These are phyloP conservation scores for Infundibulicybe gibba DNA, from an alignment of 768 basidiomycete species.

Conservation along the genomic window DNA sequence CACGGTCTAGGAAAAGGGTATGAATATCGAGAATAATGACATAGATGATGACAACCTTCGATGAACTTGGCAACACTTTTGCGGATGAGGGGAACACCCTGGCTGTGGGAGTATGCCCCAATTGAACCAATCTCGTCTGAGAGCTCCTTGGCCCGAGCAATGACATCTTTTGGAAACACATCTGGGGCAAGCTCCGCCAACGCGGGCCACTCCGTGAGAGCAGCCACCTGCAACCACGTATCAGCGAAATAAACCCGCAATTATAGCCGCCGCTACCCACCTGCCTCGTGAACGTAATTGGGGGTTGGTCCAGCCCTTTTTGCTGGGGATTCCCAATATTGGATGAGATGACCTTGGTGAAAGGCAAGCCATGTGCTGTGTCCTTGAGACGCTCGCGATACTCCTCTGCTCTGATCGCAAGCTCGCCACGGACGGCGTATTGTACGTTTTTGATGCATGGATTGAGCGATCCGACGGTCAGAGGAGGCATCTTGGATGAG, in stretches of 20 bases:
- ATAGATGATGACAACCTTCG: slow-evolving; percentile 46
- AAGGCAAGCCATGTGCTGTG: slow-evolving; percentile 63
- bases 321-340: slow-evolving; percentile 99
- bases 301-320: slow-evolving; percentile 87
- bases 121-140: slow-evolving; percentile 83
- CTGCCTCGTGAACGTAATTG: slow-evolving; percentile 91
- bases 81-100: slow-evolving; percentile 88
- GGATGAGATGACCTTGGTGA: slow-evolving; percentile 84
- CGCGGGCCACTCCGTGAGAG: slow-evolving; percentile 88
- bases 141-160: slow-evolving; percentile 80
- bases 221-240: slow-evolving; percentile 62
- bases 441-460: slow-evolving; percentile 82
- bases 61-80: slow-evolving; percentile 89
- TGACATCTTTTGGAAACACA: slow-evolving; percentile 83
- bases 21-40: background rate
- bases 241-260: slow-evolving; percentile 4
- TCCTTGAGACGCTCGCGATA: slow-evolving; percentile 69
- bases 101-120: slow-evolving; percentile 95
- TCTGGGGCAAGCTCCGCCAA: slow-evolving; percentile 72
- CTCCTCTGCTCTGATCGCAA: slow-evolving; percentile 90
- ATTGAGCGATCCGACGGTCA: slow-evolving; percentile 76
- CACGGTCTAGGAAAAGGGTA: slow-evolving; percentile 58
- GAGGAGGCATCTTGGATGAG: slow-evolving; percentile 42
- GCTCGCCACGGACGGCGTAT: slow-evolving; percentile 96
- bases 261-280: slow-evolving; percentile 33